Conservation (phyloP, 257 asterid genomes). For the Nicotiana undulata region DNA sequence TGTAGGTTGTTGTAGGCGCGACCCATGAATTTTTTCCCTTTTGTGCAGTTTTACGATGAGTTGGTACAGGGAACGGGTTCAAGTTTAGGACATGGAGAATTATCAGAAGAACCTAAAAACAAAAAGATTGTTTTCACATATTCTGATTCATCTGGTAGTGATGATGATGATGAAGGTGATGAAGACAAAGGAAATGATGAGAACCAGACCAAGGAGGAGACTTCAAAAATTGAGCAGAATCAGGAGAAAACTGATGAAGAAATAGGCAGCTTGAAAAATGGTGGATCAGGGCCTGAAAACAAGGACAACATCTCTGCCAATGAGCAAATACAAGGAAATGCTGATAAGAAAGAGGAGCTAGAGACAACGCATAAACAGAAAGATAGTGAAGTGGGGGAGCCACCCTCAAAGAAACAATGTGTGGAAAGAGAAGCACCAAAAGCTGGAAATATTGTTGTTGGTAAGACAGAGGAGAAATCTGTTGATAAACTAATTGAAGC, state of each 20-base stretch:
- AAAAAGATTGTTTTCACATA: slow-evolving; percentile 60
- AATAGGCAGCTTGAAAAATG: slow-evolving; percentile 2
- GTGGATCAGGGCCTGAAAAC: slow-evolving; percentile 19
- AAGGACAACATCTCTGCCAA: slow-evolving; percentile 23
- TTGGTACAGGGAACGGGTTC: slow-evolving; percentile 51
- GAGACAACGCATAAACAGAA: slow-evolving; percentile 23
- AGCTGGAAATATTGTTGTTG: slow-evolving; percentile 17
- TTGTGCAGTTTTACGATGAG: slow-evolving; percentile 72
- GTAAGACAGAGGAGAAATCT: slow-evolving; percentile 46
- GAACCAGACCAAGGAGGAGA: slow-evolving; percentile 18
- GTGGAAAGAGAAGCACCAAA: slow-evolving; percentile 24
- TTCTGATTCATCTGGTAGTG: slow-evolving; percentile 62
- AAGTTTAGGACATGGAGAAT: slow-evolving; percentile 24
- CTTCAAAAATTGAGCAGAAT: background rate
- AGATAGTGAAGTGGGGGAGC: slow-evolving; percentile 47
- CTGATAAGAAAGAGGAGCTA: slow-evolving; percentile 23
- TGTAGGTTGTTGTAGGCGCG: slow-evolving; percentile 3
- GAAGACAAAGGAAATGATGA: slow-evolving; percentile 12
- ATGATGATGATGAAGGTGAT: slow-evolving; percentile 24
- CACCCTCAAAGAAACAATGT: slow-evolving; percentile 59
- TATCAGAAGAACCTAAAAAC: slow-evolving; percentile 45
- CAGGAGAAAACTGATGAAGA: slow-evolving; percentile 13
- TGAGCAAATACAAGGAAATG: slow-evolving; percentile 25
- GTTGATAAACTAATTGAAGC: slow-evolving; percentile 78
- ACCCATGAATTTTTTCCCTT: background rate